Conservation (phyloP, 2,329 filamentous ascomycete species). For the Dendryphion nanum region DNA sequence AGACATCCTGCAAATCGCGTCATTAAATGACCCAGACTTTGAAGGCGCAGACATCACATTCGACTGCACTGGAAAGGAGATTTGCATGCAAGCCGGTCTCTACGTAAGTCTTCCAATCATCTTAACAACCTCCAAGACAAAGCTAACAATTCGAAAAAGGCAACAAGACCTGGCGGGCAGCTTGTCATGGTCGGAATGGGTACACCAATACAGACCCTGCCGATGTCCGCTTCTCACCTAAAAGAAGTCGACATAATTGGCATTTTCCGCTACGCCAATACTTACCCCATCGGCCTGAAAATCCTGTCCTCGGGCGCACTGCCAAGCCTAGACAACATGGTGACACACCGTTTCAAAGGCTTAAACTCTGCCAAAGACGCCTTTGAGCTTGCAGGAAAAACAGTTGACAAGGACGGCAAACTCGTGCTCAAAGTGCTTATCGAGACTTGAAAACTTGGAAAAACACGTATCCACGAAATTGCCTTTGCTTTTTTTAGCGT, state of each 20-base stretch:
- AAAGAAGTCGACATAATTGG: slow-evolving; percentile 58
- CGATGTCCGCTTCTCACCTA: slow-evolving; percentile 54
- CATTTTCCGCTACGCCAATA: slow-evolving; percentile 57
- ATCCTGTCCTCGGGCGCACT: slow-evolving; percentile 52
- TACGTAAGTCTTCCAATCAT: slow-evolving; percentile 33
- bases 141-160: slow-evolving; percentile 26
- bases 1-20: slow-evolving; percentile 38
- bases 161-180: slow-evolving; percentile 50
- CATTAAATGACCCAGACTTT: slow-evolving; percentile 34
- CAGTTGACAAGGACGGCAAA: slow-evolving; percentile 51
- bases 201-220: slow-evolving; percentile 54
- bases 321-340: slow-evolving; percentile 50
- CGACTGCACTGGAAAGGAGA: slow-evolving; percentile 44
- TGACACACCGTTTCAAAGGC: slow-evolving; percentile 52
- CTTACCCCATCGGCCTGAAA: slow-evolving; percentile 55
- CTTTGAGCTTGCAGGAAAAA: slow-evolving; percentile 52
- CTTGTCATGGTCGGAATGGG: slow-evolving; percentile 59
- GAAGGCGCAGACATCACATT: slow-evolving; percentile 43
- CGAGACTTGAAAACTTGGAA: slow-evolving; percentile 18
- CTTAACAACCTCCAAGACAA: slow-evolving; percentile 3
- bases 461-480: not conserved
- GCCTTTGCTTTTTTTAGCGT: slow-evolving; percentile 2
- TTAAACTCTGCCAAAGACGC: slow-evolving; percentile 51
- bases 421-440: slow-evolving; percentile 53
- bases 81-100: slow-evolving; percentile 44